Evolutionary conservation across 441 rosid species (phyloP), one percentile per base, ranked within the genome.

Genomic region (Theobroma grandiflorum): DNA sequence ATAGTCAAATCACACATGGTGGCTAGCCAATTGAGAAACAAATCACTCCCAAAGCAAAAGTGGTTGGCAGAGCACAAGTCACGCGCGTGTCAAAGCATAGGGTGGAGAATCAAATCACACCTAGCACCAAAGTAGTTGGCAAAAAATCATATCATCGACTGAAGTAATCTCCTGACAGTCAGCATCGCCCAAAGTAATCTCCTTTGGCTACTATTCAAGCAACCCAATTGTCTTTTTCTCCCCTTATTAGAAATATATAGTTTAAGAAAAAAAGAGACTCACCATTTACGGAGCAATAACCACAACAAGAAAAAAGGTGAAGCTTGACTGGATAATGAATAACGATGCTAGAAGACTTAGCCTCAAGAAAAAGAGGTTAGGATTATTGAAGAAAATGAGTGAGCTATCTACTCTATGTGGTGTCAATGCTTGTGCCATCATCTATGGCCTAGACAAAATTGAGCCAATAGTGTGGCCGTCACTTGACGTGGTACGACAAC

Each of bases 341-440:
- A 83, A 81, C 4, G 63, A 26, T 15, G 83, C 83, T 14, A 66
- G 88, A 11, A 86, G 59, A 74, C 74, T 83, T 37, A 76, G 85
- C 78, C 79, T 86, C 16, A 79, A 76, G 80, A 86, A 81, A 50
- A 83, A 83, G 73, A 76, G 78, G 72, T 6, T 5, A 6, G 79
- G 85, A 26, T 33, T 86, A 72, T 6, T 83, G 40, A 84, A 83
- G 52, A 86, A 86, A 65, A 81, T 80, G 72, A 65, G 67, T 15
- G 91, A 91, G 35, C 78, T 88, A 15, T 77, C 80, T 43, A 84
- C 76, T 6, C 72, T 91, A 1, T 91, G 94, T 26, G 92, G 78
- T 2, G 79, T 88, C 22, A 55, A 42, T 47, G 88, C 88, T 20
- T 87, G 85, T 43, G 74, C 45, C 3, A 43, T 90, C 18, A 78